Evolutionary conservation across 1,284 basidiomycete species (phyloP).

Genomic region (Marasmius sp.): DNA sequence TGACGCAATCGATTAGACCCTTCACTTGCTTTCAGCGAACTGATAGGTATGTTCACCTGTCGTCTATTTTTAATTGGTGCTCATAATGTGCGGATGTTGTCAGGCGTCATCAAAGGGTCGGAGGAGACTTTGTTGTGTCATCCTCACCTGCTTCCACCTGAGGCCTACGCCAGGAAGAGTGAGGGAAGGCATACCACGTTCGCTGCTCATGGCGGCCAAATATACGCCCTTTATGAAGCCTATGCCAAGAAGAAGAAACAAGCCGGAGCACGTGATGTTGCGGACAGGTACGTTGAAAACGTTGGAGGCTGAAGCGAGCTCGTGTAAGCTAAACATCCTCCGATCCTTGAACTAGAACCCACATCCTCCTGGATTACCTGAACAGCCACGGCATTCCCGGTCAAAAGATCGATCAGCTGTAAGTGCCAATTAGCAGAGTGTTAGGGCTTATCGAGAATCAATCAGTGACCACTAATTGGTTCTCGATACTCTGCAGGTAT

Average conservation of each 20-base stretch:
- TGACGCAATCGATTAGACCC: conserved; percentile 41
- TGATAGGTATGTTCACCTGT: conserved; percentile 47
- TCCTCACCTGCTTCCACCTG: conserved; percentile 40
- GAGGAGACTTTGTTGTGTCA: conserved; percentile 41
- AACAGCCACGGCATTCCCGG: conserved; percentile 34
- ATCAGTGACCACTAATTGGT: not conserved
- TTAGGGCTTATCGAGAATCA: not conserved
- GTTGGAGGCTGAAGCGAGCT: not conserved
- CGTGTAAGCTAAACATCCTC: conserved; percentile 10
- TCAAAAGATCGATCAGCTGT: conserved; percentile 59
- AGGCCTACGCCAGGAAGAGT: conserved; percentile 48
- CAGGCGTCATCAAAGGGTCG: conserved; percentile 70
- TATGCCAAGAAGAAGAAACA: conserved; percentile 51
- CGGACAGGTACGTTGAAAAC: conserved; percentile 51
- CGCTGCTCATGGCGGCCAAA: conserved; percentile 40
- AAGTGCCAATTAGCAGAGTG: conserved; percentile 17
- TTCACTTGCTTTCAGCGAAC: conserved; percentile 65
- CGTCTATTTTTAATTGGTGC: not conserved
- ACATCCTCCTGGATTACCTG: conserved; percentile 46
- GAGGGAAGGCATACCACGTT: conserved; percentile 55
- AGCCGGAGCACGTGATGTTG: conserved; percentile 53
- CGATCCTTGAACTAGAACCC: conserved; percentile 39
- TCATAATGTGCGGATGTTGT: not conserved
- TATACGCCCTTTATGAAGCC: conserved; percentile 57
- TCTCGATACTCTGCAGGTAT: conserved; percentile 43